Conservation (phyloP, 108 stramenopile species). For the Discostella stelligeroides region DNA sequence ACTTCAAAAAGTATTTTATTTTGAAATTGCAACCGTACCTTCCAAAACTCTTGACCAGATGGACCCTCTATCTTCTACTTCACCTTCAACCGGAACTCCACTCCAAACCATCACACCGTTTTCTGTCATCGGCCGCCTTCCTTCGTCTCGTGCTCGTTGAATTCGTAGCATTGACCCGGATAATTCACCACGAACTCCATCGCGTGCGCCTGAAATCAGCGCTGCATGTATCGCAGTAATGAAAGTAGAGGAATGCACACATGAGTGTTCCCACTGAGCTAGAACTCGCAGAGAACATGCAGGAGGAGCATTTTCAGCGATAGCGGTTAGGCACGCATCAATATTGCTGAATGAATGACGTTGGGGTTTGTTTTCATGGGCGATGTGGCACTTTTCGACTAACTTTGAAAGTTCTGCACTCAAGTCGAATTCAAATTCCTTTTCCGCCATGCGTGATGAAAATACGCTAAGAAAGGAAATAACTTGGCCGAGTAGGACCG, state of each 20-base stretch:
- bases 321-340: constrained; percentile 47
- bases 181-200: constrained; percentile 55
- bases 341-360: constrained; percentile 27
- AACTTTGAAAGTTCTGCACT: constrained; percentile 29
- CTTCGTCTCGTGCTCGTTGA: constrained; percentile 56
- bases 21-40: constrained; percentile 51
- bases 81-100: not conserved
- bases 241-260: constrained; percentile 20
- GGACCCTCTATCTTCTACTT: constrained; percentile 21
- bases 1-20: constrained; percentile 31
- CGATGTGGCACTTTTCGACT: constrained; percentile 22
- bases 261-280: constrained; percentile 42
- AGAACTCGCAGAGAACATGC: constrained; percentile 55
- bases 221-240: constrained; percentile 45
- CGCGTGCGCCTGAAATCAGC: constrained; percentile 58
- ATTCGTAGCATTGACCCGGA: constrained; percentile 76
- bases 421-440: constrained; percentile 25
- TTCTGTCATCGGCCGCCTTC: constrained; percentile 19
- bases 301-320: constrained; percentile 58
- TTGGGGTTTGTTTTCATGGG: constrained; percentile 11
- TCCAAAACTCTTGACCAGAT: constrained; percentile 57
- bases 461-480: constrained; percentile 50
- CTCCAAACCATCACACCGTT: constrained; percentile 13
- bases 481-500: constrained; percentile 38
- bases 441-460: constrained; percentile 28